A percentile compares a stretch with the other conserved stretches of the same genome.
phyloP scores from a whole-genome alignment of 495 filamentous ascomycete species.

The Hypoxylon fragiforme region DNA sequence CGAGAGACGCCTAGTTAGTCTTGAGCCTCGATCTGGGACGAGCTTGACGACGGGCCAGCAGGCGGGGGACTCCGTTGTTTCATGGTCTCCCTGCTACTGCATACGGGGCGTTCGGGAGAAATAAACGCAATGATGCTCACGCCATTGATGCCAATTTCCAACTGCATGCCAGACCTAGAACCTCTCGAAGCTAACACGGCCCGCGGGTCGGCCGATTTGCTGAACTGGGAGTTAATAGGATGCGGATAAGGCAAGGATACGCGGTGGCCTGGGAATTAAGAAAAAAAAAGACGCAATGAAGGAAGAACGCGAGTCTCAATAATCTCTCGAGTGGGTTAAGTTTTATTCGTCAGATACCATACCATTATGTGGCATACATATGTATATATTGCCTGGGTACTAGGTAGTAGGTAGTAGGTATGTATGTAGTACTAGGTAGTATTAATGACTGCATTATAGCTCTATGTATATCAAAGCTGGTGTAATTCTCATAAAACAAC shows the following conservation, averaged over 20 bases:
- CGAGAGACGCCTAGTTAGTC: too few relatives aligned
- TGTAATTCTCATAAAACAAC: too few relatives aligned
- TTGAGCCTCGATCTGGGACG: constrained; percentile 14
- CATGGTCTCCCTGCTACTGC: constrained; percentile 17
- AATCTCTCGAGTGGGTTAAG: too few relatives aligned
- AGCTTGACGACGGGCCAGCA: constrained; percentile 12
- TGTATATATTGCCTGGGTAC: background rate
- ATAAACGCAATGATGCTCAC: constrained; percentile 16
- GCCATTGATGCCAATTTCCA: constrained; percentile 9
- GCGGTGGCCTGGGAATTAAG: background rate
- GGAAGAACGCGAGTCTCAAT: constrained; percentile 11
- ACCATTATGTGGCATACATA: too few relatives aligned
- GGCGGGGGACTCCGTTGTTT: constrained; percentile 33
- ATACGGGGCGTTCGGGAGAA: constrained; percentile 14
- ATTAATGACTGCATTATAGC: too few relatives aligned
- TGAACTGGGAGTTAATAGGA: constrained; percentile 22
- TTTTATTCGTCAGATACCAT: too few relatives aligned
- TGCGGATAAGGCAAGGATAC: constrained; percentile 25
- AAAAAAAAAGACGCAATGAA: constrained; percentile 1
- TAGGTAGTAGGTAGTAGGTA: background rate
- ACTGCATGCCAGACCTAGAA: too few relatives aligned
- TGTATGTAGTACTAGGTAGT: too few relatives aligned
- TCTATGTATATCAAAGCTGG: too few relatives aligned
- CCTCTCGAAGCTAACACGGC: background rate
- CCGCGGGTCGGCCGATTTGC: constrained; percentile 14